A percentile compares a stretch with the other conserved stretches of the same genome.
These are phyloP conservation scores for Camellia japonica DNA, from an alignment of 148 eudicot species.

Conservation along the genomic window DNA sequence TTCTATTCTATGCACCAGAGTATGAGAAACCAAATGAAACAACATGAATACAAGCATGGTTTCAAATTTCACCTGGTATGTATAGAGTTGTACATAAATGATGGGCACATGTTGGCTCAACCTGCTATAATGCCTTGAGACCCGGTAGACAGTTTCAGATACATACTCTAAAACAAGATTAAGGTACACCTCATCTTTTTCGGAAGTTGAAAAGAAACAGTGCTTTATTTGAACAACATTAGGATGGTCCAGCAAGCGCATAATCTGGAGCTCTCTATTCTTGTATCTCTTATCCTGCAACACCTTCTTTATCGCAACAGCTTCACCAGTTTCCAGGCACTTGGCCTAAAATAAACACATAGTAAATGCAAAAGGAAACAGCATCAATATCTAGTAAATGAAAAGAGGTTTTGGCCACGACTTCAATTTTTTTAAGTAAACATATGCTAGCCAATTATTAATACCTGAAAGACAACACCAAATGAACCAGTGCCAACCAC, in stretches of 20 bases:
- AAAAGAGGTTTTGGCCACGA: neutral
- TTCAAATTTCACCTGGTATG: constrained; percentile 66
- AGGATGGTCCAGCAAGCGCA: constrained; percentile 76
- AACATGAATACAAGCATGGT: neutral
- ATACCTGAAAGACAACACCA: constrained; percentile 92
- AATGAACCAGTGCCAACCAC: constrained; percentile 98
- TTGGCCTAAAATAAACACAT: constrained; percentile 52
- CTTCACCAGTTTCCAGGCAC: constrained; percentile 86
- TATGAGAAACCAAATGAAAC: neutral
- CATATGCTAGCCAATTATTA: constrained; percentile 2
- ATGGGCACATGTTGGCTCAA: constrained; percentile 74
- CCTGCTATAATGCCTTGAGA: constrained; percentile 59
- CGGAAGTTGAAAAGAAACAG: constrained; percentile 77
- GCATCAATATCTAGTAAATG: neutral
- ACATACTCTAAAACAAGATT: constrained; percentile 92
- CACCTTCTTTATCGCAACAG: constrained; percentile 92
- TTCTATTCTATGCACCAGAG: neutral
- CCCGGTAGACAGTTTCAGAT: constrained; percentile 82
- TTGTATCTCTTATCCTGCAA: constrained; percentile 93
- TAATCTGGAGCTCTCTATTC: constrained; percentile 88
- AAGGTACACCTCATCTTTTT: constrained; percentile 85
- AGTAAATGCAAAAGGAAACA: constrained; percentile 10
- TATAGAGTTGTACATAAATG: constrained; percentile 65
- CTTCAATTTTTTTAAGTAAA: neutral
- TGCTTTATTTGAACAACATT: constrained; percentile 79